These are phyloP conservation scores for Globisporangium apiculatum DNA, from an alignment of 352 stramenopile species.

Conservation along the genomic window DNA sequence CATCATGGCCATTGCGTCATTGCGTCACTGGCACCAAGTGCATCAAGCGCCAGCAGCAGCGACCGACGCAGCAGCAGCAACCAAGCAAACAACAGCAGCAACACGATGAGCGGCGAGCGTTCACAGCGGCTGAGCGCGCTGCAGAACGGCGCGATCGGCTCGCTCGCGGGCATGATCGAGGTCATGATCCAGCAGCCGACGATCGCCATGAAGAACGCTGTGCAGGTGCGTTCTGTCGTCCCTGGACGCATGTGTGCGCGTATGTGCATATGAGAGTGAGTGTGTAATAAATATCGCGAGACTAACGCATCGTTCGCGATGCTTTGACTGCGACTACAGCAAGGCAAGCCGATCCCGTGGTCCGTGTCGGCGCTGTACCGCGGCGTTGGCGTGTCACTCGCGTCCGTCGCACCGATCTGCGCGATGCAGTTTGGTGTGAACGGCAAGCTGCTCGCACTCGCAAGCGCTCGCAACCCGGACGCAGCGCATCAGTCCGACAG, in stretches of 20 bases:
- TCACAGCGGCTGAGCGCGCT: conserved; percentile 56
- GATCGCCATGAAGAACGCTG: conserved; percentile 79
- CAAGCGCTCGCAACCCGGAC: conserved; percentile 2
- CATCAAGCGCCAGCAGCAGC: too few relatives aligned
- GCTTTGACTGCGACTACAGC: conserved; percentile 18
- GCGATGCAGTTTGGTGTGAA: conserved; percentile 79
- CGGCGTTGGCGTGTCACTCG: conserved; percentile 67
- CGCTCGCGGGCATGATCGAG: conserved; percentile 77
- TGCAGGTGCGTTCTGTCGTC: conserved; percentile 26
- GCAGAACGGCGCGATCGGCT: conserved; percentile 75
- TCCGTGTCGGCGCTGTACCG: conserved; percentile 58
- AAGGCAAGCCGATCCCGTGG: conserved; percentile 62
- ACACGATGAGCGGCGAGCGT: conserved; percentile 19
- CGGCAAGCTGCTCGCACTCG: conserved; percentile 45
- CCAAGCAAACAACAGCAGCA: neutral
- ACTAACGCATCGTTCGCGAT: too few relatives aligned
- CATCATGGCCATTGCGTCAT: too few relatives aligned
- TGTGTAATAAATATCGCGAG: neutral
- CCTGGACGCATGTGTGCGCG: neutral
- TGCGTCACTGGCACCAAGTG: too few relatives aligned
- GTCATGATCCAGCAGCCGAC: conserved; percentile 80
- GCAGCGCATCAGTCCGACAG: conserved; percentile 23
- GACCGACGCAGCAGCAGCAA: too few relatives aligned
- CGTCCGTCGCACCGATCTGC: conserved; percentile 72
- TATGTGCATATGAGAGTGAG: neutral